These are phyloP conservation scores for Suillus subalutaceus DNA, from an alignment of 768 basidiomycete species.

Conservation along the genomic window DNA sequence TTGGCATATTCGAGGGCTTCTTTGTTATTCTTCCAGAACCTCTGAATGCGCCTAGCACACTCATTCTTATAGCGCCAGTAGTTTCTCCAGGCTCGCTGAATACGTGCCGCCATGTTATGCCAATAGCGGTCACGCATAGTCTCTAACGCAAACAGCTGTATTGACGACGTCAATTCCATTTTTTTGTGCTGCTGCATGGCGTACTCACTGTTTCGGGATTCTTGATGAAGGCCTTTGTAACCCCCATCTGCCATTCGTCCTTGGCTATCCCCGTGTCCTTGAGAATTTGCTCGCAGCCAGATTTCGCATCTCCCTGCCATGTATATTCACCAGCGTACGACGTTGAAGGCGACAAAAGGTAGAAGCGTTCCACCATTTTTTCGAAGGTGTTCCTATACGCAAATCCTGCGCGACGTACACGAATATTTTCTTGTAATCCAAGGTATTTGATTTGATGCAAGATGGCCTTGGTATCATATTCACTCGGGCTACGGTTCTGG, in stretches of 20 bases:
- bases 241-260: slow-evolving; percentile 99
- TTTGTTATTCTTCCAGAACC: slow-evolving; percentile 99
- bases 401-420: slow-evolving; percentile 96
- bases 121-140: slow-evolving; percentile 99
- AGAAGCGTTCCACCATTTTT: slow-evolving; percentile 99
- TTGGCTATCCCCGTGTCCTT: slow-evolving; percentile 94
- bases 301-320: slow-evolving; percentile 89
- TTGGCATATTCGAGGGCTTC: slow-evolving; percentile 88
- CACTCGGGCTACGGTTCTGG: slow-evolving; percentile 88
- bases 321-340: slow-evolving; percentile 99
- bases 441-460: slow-evolving; percentile 99
- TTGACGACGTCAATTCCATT: neutral
- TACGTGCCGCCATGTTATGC: slow-evolving; percentile 99
- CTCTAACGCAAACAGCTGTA: slow-evolving; percentile 93
- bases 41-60: slow-evolving; percentile 91
- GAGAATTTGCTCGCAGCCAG: slow-evolving; percentile 91
- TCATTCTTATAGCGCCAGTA: slow-evolving; percentile 96
- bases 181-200: neutral
- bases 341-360: slow-evolving; percentile 90
- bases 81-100: slow-evolving; percentile 95
- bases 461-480: slow-evolving; percentile 94
- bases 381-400: slow-evolving; percentile 98
- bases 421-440: slow-evolving; percentile 97
- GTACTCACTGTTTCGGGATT: slow-evolving; percentile 90
- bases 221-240: slow-evolving; percentile 98